phyloP scores from a whole-genome alignment of 306 rosid species.

The Lupinus albus region DNA sequence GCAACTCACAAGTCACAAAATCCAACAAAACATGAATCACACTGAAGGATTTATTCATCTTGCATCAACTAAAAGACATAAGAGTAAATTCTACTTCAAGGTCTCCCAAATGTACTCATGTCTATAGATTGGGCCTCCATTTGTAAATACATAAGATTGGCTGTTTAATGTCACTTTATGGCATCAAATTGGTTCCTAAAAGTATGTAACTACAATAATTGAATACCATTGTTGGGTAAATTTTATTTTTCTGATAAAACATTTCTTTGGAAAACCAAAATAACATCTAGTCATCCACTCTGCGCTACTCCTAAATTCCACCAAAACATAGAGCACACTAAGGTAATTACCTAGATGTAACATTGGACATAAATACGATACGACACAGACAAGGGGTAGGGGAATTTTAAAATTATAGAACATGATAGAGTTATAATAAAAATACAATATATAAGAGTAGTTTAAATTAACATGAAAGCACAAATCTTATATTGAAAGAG shows the following conservation, averaged over 20 bases:
- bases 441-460: too few species aligned
- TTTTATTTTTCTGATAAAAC: background rate
- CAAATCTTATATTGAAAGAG: too few species aligned
- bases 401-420: too few species aligned
- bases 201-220: background rate
- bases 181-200: too few species aligned
- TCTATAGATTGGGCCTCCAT: background rate
- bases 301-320: constrained; percentile 1
- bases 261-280: background rate
- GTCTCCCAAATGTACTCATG: background rate
- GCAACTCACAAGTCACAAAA: constrained; percentile 31
- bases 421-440: too few species aligned
- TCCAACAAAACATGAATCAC: constrained; percentile 27
- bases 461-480: too few species aligned
- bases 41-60: constrained; percentile 2
- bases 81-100: background rate
- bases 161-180: background rate
- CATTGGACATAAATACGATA: too few species aligned
- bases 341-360: background rate
- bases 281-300: background rate
- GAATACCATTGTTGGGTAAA: background rate
- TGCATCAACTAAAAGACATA: background rate
- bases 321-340: constrained; percentile 2
- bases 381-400: too few species aligned
- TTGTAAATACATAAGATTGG: background rate